phyloP scores from a whole-genome alignment of 2,329 filamentous ascomycete species.

The Fusarium piperis region DNA sequence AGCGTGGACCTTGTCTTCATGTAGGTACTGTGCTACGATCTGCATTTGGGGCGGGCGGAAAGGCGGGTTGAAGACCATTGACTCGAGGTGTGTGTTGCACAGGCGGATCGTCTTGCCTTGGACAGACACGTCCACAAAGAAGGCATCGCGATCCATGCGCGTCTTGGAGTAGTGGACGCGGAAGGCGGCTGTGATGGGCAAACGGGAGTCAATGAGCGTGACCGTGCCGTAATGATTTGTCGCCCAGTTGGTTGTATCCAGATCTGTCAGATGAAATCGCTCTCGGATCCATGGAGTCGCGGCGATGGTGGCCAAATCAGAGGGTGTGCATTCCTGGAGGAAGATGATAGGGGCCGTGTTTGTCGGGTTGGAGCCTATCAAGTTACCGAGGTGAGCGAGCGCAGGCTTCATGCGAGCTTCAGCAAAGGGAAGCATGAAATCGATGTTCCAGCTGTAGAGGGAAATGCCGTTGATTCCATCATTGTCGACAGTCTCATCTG shows the following conservation, averaged over 20 bases:
- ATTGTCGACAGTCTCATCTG: neutral
- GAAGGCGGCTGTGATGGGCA: conserved; percentile 57
- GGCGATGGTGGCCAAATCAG: conserved; percentile 57
- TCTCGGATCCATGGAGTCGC: conserved; percentile 57
- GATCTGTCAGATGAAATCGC: conserved; percentile 60
- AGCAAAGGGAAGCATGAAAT: conserved; percentile 47
- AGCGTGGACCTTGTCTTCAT: conserved; percentile 48
- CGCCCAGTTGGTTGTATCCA: conserved; percentile 55
- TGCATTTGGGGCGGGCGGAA: conserved; percentile 59
- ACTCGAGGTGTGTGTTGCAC: conserved; percentile 68
- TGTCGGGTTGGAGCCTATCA: conserved; percentile 1
- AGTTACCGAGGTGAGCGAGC: conserved; percentile 40
- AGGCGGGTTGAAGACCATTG: conserved; percentile 58
- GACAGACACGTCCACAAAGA: conserved; percentile 60
- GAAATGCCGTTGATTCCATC: conserved; percentile 39
- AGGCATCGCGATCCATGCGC: conserved; percentile 61
- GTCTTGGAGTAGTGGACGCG: conserved; percentile 61
- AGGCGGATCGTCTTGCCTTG: conserved; percentile 52
- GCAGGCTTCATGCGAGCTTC: conserved; percentile 47
- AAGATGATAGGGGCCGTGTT: conserved; percentile 53
- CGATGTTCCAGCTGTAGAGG: conserved; percentile 50
- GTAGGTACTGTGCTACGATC: conserved; percentile 55
- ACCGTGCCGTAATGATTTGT: conserved; percentile 61
- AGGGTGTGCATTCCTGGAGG: conserved; percentile 61
- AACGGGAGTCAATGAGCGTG: conserved; percentile 59